Percentiles rank a stretch among this genome's conserved stretches.
Evolutionary conservation across 2,329 filamentous ascomycete species (phyloP).

Genomic region (Exophiala alcalophila): DNA sequence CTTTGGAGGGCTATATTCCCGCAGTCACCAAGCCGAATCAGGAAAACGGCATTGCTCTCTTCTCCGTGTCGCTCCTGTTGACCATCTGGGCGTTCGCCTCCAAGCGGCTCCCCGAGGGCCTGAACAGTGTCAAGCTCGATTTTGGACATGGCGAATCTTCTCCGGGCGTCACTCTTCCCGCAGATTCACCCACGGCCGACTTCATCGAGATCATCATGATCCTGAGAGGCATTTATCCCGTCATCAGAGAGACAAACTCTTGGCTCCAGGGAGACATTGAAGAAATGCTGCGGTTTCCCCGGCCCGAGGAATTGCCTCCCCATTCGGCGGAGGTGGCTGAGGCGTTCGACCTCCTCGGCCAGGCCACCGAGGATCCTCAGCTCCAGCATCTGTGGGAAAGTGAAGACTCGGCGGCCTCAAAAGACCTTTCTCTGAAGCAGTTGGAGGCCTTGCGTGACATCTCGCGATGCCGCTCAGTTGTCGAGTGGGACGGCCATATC

Average conservation of each 20-base stretch:
- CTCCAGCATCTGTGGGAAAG: slow-evolving; percentile 9
- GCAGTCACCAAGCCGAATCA: slow-evolving; percentile 26
- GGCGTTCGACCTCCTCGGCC: slow-evolving; percentile 21
- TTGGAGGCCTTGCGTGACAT: slow-evolving; percentile 22
- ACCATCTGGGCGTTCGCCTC: slow-evolving; percentile 30
- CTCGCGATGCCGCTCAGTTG: slow-evolving; percentile 27
- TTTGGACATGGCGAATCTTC: slow-evolving; percentile 17
- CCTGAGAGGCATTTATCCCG: slow-evolving; percentile 28
- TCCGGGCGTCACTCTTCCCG: slow-evolving; percentile 20
- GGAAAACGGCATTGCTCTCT: slow-evolving; percentile 29
- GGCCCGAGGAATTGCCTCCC: slow-evolving; percentile 22
- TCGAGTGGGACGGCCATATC: slow-evolving; percentile 31
- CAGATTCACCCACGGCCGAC: slow-evolving; percentile 22
- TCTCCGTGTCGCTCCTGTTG: slow-evolving; percentile 28
- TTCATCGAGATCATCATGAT: slow-evolving; percentile 30
- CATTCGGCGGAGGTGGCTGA: slow-evolving; percentile 26
- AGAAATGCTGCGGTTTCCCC: slow-evolving; percentile 27
- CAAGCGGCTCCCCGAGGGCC: slow-evolving; percentile 27
- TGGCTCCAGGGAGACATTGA: slow-evolving; percentile 30
- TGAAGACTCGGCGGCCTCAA: slow-evolving; percentile 8
- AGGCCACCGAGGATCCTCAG: slow-evolving; percentile 17
- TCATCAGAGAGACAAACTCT: slow-evolving; percentile 28
- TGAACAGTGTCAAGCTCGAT: slow-evolving; percentile 27
- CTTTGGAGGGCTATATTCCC: slow-evolving; percentile 29
- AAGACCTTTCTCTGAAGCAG: slow-evolving; percentile 21